Percentiles rank a stretch among this genome's conserved stretches.
Conservation (phyloP, 2,329 filamentous ascomycete species). For the Paecilomyces niveus region DNA sequence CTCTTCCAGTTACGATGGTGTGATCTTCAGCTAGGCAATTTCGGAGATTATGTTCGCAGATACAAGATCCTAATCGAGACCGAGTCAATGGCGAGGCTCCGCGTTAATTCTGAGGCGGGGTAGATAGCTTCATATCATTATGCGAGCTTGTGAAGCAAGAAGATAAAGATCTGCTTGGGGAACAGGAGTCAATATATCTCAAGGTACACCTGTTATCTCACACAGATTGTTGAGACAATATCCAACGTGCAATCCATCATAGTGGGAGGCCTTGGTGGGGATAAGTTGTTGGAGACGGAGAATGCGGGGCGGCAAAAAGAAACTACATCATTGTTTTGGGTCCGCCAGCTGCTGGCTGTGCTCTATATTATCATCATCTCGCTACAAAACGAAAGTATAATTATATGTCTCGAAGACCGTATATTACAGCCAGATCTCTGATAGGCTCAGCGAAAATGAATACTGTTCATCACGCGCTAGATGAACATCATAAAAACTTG, state of each 20-base stretch:
- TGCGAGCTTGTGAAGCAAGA: background rate
- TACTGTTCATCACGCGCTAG: background rate
- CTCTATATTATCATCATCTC: background rate
- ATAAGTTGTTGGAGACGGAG: background rate
- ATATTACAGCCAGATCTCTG: background rate
- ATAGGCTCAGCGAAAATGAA: background rate
- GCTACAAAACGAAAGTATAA: background rate
- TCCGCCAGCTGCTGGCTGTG: too few relatives aligned
- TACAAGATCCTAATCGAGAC: background rate
- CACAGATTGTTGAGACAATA: background rate
- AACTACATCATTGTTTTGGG: background rate
- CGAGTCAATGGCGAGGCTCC: background rate
- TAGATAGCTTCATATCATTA: background rate
- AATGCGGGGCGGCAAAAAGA: background rate
- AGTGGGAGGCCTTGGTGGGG: background rate
- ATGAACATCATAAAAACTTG: background rate
- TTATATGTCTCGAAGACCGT: background rate
- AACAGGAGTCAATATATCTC: background rate
- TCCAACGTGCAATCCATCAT: background rate
- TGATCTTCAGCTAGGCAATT: background rate
- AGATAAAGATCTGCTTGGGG: background rate
- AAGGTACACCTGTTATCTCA: background rate
- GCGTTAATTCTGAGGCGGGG: background rate
- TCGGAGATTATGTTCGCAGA: background rate
- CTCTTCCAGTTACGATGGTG: background rate